Evolutionary conservation across 1,284 basidiomycete genomes (phyloP), one percentile per base, ranked within the genome.

Genomic region (Dichomitus squalens): DNA sequence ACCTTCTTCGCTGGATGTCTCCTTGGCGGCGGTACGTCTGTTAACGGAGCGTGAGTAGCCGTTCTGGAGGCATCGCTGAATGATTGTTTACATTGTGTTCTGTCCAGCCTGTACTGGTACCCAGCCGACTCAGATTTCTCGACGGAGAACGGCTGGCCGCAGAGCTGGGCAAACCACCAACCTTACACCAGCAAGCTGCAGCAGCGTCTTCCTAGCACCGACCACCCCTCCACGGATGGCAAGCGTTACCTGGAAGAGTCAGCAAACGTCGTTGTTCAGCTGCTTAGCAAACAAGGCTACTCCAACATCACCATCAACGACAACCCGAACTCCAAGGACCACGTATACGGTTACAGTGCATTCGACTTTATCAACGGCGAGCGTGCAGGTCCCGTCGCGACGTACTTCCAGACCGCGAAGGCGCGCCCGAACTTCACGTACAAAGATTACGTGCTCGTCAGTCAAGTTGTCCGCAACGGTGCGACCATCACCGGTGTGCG

Each of bases 1-100:
- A 83, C 74, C 23, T 77, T 81, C 27, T 86, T 86, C 66, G 85
- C 85, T 29, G 85, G 84, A 14, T 88, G 85, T 68, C 68, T 87
- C 18, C 65, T 86, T 27, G 85, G 85, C 55, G 85, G 85, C 38
- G 85, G 85, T 48, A 82, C 82, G 6, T 77, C 84, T 1, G 76
- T 88, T 64, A 87, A 88, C 68, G 85, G 84, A 69, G 82, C 79
- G 83, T 85, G 64, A 70, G 82, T 79, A 31, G n/a, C 4, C 6
- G n/a, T n/a, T n/a, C n/a, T n/a, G n/a, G n/a, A 12, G 25, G 2
- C 5, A 7, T 54, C 18, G 16, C n/a, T 41, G 7, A 5, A 7
- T 2, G 6, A 34, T 8, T 7, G 8, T 9, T 11, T 11, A 36
- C n/a, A n/a, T 55, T 21, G 53, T 33, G n/a, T 33, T 7, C 3